Base-by-base conservation (phyloP, 2,329 filamentous ascomycete species). In the Sarocladium brachiariae region DNA sequence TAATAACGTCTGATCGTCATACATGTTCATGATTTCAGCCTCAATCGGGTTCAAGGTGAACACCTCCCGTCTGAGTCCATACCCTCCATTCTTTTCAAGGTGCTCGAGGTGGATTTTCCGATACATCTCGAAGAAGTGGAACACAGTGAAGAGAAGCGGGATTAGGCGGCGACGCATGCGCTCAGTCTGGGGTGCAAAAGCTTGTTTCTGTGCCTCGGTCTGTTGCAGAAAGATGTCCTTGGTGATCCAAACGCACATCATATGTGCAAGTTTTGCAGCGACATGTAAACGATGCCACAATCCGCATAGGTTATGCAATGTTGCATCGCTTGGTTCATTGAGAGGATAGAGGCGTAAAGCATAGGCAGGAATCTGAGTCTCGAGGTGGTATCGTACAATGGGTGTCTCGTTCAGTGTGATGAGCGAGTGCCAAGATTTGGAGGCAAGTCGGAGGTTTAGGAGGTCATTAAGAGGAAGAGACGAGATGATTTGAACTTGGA, bases 61-160 rank as follows among this genome's bases (percentile, higher is more conserved):
- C 0, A 80, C 76, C 50, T 73, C 70, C 37, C 62, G 69, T 35
- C 66, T 65, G 41, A 85, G 57, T 4, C 80, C 77, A 46, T 75
- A 68, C 11, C 76, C 75, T 34, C 65, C 67, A 51, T 80, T 70
- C 45, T 77, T 69, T 46, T 69, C 66, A 21, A 85, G 71, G 53
- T 80, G 78, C 56, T 79, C 66, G 7, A 83, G 62, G 56, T 84
- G 80, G 2, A 82, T 67, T 34, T 71, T 74, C 52, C 81, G 76
- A 59, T 83, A 84, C 1, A 72, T 81, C 61, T 85, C 81, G 60
- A 85, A 84, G 59, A 85, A 85, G 61, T 85, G 81, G 56, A 84
- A 84, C 21, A 83, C 70, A 11, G 80, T 83, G 56, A 85, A 84
- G 14, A 85, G 70, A 7, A 84, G 62, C 1, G 81, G 81, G 51